Conservation (phyloP, 805 yeast genomes). For the Cyberlindnera maritima region DNA sequence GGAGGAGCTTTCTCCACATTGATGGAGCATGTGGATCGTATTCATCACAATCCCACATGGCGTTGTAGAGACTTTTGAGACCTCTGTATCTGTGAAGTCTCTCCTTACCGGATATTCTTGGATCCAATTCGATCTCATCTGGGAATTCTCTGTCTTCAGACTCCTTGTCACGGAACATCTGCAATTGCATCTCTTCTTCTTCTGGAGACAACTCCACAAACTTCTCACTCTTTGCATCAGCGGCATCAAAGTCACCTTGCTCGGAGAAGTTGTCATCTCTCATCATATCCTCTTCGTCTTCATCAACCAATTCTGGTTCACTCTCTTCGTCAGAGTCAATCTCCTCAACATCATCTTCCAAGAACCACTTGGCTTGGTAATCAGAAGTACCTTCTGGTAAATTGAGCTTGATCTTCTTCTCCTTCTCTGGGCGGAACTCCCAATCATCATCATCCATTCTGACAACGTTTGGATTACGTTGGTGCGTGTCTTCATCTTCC, state of each 20-base stretch:
- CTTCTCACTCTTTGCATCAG: slow-evolving; percentile 47
- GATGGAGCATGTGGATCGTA: slow-evolving; percentile 70
- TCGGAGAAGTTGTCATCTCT: slow-evolving; percentile 33
- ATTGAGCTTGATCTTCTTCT: slow-evolving; percentile 41
- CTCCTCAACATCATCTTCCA: slow-evolving; percentile 47
- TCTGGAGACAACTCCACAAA: slow-evolving; percentile 75
- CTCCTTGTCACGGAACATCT: slow-evolving; percentile 63
- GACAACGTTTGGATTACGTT: slow-evolving; percentile 23
- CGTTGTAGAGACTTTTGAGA: slow-evolving; percentile 72
- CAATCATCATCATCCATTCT: slow-evolving; percentile 38
- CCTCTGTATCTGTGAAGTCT: slow-evolving; percentile 82
- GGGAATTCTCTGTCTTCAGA: slow-evolving; percentile 91
- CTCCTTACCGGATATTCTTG: slow-evolving; percentile 71
- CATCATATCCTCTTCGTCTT: slow-evolving; percentile 20
- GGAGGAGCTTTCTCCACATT: slow-evolving; percentile 72
- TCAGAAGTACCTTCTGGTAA: slow-evolving; percentile 78
- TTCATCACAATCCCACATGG: slow-evolving; percentile 89
- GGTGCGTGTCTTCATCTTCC: slow-evolving; percentile 34
- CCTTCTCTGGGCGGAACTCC: slow-evolving; percentile 36
- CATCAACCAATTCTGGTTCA: slow-evolving; percentile 14
- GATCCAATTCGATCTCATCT: slow-evolving; percentile 87
- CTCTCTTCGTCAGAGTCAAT: slow-evolving; percentile 29
- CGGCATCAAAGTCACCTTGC: slow-evolving; percentile 24
- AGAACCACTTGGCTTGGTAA: slow-evolving; percentile 76
- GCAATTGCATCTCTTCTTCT: slow-evolving; percentile 78